Percentiles rank a stretch among this genome's conserved stretches.
Conservation (phyloP, 2,329 filamentous ascomycete genomes). For the Davidsoniella virescens region DNA sequence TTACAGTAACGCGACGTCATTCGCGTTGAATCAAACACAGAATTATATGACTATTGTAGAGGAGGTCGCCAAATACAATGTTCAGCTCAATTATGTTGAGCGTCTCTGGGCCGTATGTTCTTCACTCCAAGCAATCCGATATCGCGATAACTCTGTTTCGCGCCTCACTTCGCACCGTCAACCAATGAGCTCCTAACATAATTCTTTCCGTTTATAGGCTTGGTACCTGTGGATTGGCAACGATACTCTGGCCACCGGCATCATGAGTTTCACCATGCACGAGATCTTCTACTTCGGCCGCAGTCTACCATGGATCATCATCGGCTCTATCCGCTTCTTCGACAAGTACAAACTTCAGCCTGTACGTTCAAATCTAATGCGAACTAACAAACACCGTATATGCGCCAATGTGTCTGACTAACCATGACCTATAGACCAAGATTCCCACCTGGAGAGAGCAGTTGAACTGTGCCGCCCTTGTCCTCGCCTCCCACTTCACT, state of each 20-base stretch:
- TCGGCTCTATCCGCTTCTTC: conserved; percentile 76
- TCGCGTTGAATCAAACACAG: conserved; percentile 29
- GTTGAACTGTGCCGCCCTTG: conserved; percentile 82
- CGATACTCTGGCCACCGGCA: conserved; percentile 86
- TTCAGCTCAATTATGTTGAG: conserved; percentile 74
- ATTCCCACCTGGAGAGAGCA: conserved; percentile 86
- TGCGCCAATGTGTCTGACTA: neutral
- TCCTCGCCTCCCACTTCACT: conserved; percentile 90
- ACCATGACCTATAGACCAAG: conserved; percentile 37
- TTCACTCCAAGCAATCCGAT: conserved; percentile 6
- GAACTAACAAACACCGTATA: neutral
- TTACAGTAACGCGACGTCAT: conserved; percentile 34
- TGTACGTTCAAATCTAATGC: conserved; percentile 30
- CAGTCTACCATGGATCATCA: conserved; percentile 77
- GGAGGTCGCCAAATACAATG: conserved; percentile 56
- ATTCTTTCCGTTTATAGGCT: conserved; percentile 27
- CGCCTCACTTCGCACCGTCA: neutral
- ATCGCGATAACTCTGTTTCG: neutral
- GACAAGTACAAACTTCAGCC: conserved; percentile 89
- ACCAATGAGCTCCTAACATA: conserved; percentile 10
- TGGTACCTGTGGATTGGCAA: conserved; percentile 99
- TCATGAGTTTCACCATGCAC: conserved; percentile 95
- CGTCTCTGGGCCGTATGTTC: conserved; percentile 65
- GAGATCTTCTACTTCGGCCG: conserved; percentile 90
- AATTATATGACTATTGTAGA: conserved; percentile 43